Evolutionary conservation across 352 stramenopile species (phyloP).

Genomic region (Pythium phragmiticola): DNA sequence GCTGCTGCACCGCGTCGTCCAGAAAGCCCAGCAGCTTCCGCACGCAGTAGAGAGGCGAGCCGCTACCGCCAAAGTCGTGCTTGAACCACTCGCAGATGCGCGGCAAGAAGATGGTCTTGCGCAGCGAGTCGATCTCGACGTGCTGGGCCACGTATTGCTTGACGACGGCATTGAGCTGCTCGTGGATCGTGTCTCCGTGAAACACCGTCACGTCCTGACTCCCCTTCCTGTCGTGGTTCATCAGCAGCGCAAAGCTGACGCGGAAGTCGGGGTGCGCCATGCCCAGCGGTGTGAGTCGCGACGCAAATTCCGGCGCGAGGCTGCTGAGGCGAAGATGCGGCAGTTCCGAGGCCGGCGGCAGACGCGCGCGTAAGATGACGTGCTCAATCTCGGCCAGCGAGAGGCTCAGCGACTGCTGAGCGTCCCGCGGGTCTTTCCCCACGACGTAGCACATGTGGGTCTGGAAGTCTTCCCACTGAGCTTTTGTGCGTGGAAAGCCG

Average conservation of each 20-base stretch:
- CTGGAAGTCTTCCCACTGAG: constrained; percentile 59
- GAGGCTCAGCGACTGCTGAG: constrained; percentile 30
- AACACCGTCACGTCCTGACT: constrained; percentile 25
- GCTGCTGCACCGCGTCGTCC: constrained; percentile 37
- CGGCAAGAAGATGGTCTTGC: constrained; percentile 44
- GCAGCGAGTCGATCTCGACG: constrained; percentile 31
- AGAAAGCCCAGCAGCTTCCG: constrained; percentile 80
- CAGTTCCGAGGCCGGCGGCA: constrained; percentile 42
- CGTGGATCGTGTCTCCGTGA: constrained; percentile 46
- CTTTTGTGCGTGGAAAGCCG: constrained; percentile 54
- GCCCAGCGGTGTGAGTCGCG: constrained; percentile 32
- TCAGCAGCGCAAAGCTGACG: constrained; percentile 62
- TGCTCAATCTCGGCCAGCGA: constrained; percentile 83
- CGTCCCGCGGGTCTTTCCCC: constrained; percentile 23
- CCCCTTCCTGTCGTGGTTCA: constrained; percentile 37
- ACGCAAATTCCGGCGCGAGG: neutral
- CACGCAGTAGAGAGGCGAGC: constrained; percentile 53
- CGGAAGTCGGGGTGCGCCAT: constrained; percentile 77
- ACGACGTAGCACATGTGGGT: constrained; percentile 65
- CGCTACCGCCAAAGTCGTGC: constrained; percentile 52
- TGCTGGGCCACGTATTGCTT: constrained; percentile 34
- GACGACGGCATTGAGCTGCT: constrained; percentile 66
- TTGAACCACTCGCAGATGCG: constrained; percentile 78
- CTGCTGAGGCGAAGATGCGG: constrained; percentile 36
- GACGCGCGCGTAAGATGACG: constrained; percentile 55